Base-by-base conservation (phyloP, 805 yeast species). In the Yarrowia sp. region DNA sequence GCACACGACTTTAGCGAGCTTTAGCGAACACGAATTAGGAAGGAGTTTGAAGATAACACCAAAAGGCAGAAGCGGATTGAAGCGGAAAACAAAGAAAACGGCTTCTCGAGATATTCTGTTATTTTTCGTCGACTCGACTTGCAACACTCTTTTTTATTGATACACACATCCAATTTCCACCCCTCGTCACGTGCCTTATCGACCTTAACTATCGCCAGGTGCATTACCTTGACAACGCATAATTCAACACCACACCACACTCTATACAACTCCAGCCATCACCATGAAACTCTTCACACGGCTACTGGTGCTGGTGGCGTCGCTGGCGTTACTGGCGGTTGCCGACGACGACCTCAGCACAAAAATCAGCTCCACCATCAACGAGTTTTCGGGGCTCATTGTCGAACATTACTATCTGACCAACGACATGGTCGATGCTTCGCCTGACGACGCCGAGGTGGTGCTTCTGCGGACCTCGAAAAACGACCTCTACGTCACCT, bases 351-450 rank as follows among this genome's bases (percentile, higher is more conserved):
- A 58, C 42, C 46, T 42, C 39, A 42, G 40, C 64, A 42, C 49
- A 8, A 73, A 75, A 8, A 81, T 89, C 17, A 71, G 71, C 6
- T 77, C 84, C 0, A 74, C 77, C 0, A 74, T 76, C 14, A 81
- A 79, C 63, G 78, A 76, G 3, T 83, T 91, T 70, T 82, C 82
- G 12, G 90, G 89, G 17, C 74, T 76, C 15, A 79, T 91, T 68
- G 72, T 73, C 9, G 85, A 83, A 69, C 90, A 88, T 72, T 77
- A 83, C 64, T 90, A 90, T 72, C 79, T 90, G 68, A 88, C 87
- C 60, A 84, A 84, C 68, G 82, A 85, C 64, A 75, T 79, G 30
- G 77, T 76, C 1, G 61, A 70, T 24, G 78, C 81, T 13, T 46
- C 55, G 6, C 55, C 66, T 15, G 66, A 61, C 1, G 81, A 80